Evolutionary conservation across 352 stramenopile species (phyloP), one percentile per base, ranked within the genome.

Genomic region (Elongisporangium anandrum): DNA sequence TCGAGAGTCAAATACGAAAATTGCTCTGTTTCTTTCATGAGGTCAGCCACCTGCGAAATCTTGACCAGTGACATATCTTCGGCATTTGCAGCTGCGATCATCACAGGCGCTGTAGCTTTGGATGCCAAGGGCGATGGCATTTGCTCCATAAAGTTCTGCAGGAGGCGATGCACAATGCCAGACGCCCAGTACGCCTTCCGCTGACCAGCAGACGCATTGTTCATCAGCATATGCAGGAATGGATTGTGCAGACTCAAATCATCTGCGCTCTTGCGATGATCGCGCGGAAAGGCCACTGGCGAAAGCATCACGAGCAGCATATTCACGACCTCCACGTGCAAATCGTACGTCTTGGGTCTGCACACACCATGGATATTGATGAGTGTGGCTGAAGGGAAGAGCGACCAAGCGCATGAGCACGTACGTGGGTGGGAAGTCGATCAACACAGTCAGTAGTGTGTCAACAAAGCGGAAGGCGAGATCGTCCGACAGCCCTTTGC

Each of bases 281-380:
- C 73, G 9, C 74, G 78, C 3, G 79, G 77, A 56, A 86, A 94
- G 9, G 71, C 78, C 19, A 88, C 77, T 1, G 84, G 76, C 1
- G 84, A 77, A 4, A 92, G 65, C 17, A 94, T 70, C 41, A 90
- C 79, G 15, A 94, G 69, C 22, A 94, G 54, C 24, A 70, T 85
- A 55, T 81, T 94, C 16, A 94, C 60, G 3, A 87, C 69, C 72
- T 92, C 85, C n/a, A 91, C 68, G 48, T 91, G 80, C 29, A 94
- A 49, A 22, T 89, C 82, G 56, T 91, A 85, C 24, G 82, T 92
- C 23, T 66, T 67, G 13, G 56, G 50, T 45, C 63, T 69, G 54
- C 12, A 56, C 10, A 22, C 29, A 41, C 7, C 7, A 7, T 8
- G 4, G 7, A 7, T 41, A 15, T 9, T 41, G 29, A 41, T 41